These are phyloP conservation scores for Ziziphus jujuba DNA, from an alignment of 306 rosid species.

Conservation along the genomic window DNA sequence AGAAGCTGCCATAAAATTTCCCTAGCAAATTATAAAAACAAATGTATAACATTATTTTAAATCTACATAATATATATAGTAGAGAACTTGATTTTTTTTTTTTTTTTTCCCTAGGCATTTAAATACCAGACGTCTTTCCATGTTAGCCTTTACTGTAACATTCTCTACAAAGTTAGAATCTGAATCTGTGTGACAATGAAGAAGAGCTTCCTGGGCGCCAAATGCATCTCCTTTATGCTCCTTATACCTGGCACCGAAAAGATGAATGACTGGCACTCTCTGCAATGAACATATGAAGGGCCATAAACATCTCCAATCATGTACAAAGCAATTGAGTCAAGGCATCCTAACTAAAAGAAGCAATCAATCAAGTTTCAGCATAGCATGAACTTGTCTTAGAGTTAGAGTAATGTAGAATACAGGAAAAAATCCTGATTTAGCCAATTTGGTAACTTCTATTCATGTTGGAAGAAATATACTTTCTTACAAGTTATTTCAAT, in stretches of 20 bases:
- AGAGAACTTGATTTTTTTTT: not conserved
- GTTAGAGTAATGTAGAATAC: constrained; percentile 7
- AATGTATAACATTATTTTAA: constrained; percentile 23
- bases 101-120: no score
- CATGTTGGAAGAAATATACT: not conserved
- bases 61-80: constrained; percentile 8
- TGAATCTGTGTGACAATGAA: constrained; percentile 48
- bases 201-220: constrained; percentile 69
- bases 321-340: constrained; percentile 51
- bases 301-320: constrained; percentile 48
- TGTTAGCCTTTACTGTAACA: constrained; percentile 71
- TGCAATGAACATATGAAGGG: constrained; percentile 61
- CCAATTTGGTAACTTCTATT: constrained; percentile 19
- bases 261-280: constrained; percentile 73
- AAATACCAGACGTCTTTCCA: constrained; percentile 85
- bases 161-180: constrained; percentile 64
- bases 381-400: constrained; percentile 13
- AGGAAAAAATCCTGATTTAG: constrained; percentile 10
- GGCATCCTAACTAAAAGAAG: constrained; percentile 43
- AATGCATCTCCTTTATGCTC: constrained; percentile 74
- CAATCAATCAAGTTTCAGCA: constrained; percentile 29
- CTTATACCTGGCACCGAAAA: constrained; percentile 83
- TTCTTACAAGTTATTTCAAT: not conserved
- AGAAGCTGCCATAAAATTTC: constrained; percentile 69
- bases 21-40: constrained; percentile 48